phyloP scores from a whole-genome alignment of 2,329 filamentous ascomycete species.

The Neurospora crassa region DNA sequence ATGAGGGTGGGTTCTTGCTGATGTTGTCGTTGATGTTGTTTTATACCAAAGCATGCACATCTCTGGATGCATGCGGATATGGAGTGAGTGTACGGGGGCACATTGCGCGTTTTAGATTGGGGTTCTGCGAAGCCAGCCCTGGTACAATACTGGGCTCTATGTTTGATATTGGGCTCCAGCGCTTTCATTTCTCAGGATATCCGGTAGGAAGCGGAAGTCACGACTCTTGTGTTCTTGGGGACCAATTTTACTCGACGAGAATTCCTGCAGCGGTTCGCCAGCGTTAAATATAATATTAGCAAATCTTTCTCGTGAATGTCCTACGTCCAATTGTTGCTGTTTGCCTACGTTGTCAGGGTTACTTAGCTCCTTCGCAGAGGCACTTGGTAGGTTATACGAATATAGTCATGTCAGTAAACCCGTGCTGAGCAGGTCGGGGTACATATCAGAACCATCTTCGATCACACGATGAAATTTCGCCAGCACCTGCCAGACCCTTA shows the following conservation, averaged over 20 bases:
- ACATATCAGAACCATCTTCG: not conserved
- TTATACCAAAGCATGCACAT: not conserved
- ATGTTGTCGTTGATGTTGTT: not conserved
- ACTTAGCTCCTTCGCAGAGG: not conserved
- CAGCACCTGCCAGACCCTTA: not conserved
- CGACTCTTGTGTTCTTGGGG: not conserved
- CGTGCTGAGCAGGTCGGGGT: not conserved
- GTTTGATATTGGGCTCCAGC: not conserved
- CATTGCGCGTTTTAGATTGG: not conserved
- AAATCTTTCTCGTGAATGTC: not conserved
- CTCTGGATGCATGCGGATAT: not conserved
- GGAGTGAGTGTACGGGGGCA: not conserved
- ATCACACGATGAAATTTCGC: not conserved
- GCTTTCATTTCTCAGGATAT: not conserved
- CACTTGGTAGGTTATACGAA: not conserved
- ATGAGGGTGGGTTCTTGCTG: slow-evolving; percentile 1
- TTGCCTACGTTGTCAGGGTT: not conserved
- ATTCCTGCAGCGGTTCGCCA: not conserved
- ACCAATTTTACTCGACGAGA: not conserved
- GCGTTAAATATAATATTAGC: not conserved
- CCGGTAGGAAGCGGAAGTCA: not conserved
- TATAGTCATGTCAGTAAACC: not conserved
- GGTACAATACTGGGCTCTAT: not conserved
- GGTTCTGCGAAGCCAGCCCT: not conserved
- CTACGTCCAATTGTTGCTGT: not conserved